Evolutionary conservation across 192 early-diverging fungal species (phyloP).

Genomic region (Jimgerdemannia lactiflua): DNA sequence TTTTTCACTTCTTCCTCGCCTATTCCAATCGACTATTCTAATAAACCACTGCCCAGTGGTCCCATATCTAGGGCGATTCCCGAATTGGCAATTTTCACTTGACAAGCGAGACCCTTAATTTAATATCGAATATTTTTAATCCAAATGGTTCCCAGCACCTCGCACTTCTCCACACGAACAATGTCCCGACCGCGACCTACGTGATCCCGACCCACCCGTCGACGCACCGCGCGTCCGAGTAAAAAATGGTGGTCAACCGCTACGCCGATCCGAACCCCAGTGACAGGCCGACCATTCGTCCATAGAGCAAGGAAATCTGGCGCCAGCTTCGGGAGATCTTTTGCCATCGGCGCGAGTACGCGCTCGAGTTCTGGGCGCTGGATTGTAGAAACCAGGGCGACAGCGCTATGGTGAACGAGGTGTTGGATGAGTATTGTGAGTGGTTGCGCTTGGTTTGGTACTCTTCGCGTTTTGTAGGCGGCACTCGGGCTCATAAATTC

Average conservation of each 20-base stretch:
- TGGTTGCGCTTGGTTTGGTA: background rate
- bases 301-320: conserved; percentile 58
- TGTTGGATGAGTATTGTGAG: conserved; percentile 35
- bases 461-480: background rate
- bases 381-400: conserved; percentile 59
- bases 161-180: background rate
- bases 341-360: conserved; percentile 3
- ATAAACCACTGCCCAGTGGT: no score
- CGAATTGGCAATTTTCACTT: no score
- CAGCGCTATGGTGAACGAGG: conserved; percentile 46
- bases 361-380: conserved; percentile 41
- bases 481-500: background rate
- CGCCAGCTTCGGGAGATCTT: conserved; percentile 17
- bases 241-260: background rate
- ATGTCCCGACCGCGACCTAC: background rate
- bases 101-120: no score
- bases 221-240: background rate
- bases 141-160: background rate
- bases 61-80: no score
- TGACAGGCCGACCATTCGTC: conserved; percentile 16
- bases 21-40: no score
- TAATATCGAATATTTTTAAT: no score
- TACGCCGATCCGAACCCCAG: background rate
- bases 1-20: no score
- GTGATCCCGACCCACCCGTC: background rate